Evolutionary conservation across 2,329 filamentous ascomycete genomes (phyloP), one percentile per base, ranked within the genome.

Genomic region (Parastagonospora nodorum): DNA sequence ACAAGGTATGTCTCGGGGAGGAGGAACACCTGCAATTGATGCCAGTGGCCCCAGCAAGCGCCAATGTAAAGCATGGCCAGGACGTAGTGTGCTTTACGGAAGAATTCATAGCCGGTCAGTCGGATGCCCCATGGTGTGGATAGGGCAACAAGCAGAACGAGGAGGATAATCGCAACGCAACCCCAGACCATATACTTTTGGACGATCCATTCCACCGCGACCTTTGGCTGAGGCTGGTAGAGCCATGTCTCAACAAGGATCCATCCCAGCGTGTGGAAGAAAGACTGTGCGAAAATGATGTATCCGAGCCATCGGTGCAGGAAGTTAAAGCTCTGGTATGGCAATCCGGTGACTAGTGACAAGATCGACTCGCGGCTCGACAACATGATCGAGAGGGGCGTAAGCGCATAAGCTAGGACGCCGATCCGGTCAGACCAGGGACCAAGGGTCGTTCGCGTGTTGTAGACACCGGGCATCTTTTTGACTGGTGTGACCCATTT

Each of bases 41-140:
- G 70, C 89, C 88, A 92, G 66, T 92, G 89, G 1, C 82, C 88
- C 82, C 87, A 90, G 71, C 87, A 88, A 2, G 87, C 88, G 4
- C 87, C 89, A 10, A 92, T 82, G 69, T 90, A 92, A 4, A 91
- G 70, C 75, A 88, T 84, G 9, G 88, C 89, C 2, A 91, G 76
- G 10, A 90, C 77, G 60, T 90, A 90, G 67, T 92, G 88, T 0
- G 82, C 75, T 67, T 90, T 90, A 53, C 88, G 82, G 78, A 92
- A 92, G 72, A 88, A 85, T 63, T 92, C 89, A 69, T 92, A 90
- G 2, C 89, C 89, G 0, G 87, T 90, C 41, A 81, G 72, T 8
- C 81, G 79, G 50, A 91, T 88, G 1, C 80, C 85, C 67, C 78
- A 79, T 10, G 78, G 77, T 0, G 81, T 80, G 51, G 85, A 86